These are phyloP conservation scores for Ceratobasidium sp. DNA, from an alignment of 1,284 basidiomycete species.

Conservation along the genomic window DNA sequence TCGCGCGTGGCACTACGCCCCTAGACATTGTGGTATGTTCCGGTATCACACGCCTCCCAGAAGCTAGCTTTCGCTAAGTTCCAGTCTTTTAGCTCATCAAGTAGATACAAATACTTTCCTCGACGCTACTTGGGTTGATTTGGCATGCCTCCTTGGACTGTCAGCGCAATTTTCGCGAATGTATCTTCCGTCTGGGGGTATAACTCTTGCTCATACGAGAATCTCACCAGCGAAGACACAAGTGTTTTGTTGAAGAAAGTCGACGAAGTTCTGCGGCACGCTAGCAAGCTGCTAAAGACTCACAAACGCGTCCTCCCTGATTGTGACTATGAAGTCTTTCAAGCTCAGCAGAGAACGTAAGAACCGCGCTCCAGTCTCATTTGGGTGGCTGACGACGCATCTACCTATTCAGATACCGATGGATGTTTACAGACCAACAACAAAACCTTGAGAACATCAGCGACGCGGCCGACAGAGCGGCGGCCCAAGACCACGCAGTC, in stretches of 20 bases:
- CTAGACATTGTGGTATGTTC: too few relatives aligned
- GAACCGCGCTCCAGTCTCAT: neutral
- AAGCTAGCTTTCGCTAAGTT: neutral
- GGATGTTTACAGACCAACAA: conserved; percentile 8
- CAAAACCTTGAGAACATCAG: neutral
- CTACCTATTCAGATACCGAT: neutral
- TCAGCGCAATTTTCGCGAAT: conserved; percentile 13
- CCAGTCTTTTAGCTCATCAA: neutral
- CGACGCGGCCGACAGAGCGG: neutral
- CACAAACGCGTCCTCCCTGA: neutral
- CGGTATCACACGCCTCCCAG: too few relatives aligned
- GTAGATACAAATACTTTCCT: too few relatives aligned
- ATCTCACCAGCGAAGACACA: neutral
- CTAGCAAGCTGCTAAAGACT: neutral
- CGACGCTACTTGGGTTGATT: neutral
- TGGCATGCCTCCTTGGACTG: conserved; percentile 4
- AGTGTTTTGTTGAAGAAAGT: neutral
- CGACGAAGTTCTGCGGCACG: neutral
- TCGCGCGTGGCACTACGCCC: too few relatives aligned
- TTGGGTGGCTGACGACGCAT: neutral
- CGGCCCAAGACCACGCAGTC: neutral
- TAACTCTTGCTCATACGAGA: neutral
- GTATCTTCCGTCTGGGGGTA: neutral
- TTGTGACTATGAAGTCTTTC: neutral
- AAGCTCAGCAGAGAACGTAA: neutral